Evolutionary conservation across 495 filamentous ascomycete species (phyloP), one percentile per base, ranked within the genome.

Genomic region (Xylaria acuta): DNA sequence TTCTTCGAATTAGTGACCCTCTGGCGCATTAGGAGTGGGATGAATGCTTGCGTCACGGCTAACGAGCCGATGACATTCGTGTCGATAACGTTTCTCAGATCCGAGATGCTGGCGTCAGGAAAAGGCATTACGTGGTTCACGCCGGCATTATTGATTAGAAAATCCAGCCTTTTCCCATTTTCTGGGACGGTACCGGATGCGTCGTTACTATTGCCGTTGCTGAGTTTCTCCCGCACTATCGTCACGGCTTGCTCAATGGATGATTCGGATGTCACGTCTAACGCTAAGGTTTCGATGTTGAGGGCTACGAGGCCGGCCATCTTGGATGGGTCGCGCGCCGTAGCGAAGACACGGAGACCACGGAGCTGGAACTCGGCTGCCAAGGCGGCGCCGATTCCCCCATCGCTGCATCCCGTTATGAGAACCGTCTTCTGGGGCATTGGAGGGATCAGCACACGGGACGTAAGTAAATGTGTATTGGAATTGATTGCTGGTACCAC

Each of bases 81-180:
- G 14, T 90, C 82, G 67, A 87, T 86, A 3, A 90, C 76, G 5
- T 76, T 75, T 56, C 82, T 82, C 0, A 81, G 80, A 7, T 78
- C 80, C 11, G 81, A 81, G 1, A 89, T 65, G 49, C 82, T 78
- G 3, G 84, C 73, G 73, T 91, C 89, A 0, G 84, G 38, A 38
- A 87, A 74, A 14, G 82, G 86, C 76, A 84, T 82, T 70, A 75
- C 70, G 40, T 82, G 82, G 58, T 75, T 76, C n/a, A 73, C 62
- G 22, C 85, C 88, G 59, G 88, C 86, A 70, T 90, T 90, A 74
- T 90, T 90, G 56, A 90, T 77, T 7, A 91, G 81, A 27, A 85
- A 77, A 63, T 88, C 83, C 8, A 91, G 81, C n/a, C 73, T 74
- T 14, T 74, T 75, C 34, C 74, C 77, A 2, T 75, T 81, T 30